Base-by-base conservation (phyloP, 768 basidiomycete genomes). In the Mycena sanguinolenta region DNA sequence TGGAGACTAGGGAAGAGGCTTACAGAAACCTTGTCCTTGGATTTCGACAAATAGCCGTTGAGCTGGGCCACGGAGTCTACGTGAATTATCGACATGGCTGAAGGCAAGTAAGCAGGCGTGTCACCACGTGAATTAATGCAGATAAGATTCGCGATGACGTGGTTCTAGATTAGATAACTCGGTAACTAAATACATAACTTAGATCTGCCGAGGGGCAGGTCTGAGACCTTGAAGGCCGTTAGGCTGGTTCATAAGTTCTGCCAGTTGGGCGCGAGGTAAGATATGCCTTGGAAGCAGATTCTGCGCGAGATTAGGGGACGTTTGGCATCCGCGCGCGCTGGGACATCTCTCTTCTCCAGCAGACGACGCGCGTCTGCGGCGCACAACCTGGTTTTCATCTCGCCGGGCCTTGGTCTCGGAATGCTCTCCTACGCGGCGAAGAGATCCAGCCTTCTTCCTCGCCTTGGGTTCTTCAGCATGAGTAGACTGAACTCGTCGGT, bases 11-110 rank as follows among this genome's bases (percentile, higher is more conserved):
- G n/a, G n/a, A n/a, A n/a, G 8, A 49, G 59, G 34, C 82, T 70
- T 63, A 94, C 93, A 27, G 92, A 87, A 32, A 94, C 77, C 76
- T 93, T 94, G 62, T 87, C 85, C 67, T 85, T 86, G 4, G 88
- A 88, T 74, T 87, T 86, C 9, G 85, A 84, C 30, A 95, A 78
- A 52, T 92, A 84, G 9, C 78, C 79, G 60, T 91, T 85, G 64
- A 95, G 86, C 66, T 94, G 87, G 8, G 89, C 82, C n/a, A 88
- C 77, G 19, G 92, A 92, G 13, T 82, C 83, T 25, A 94, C 74
- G 75, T 93, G 88, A 6, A 86, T 89, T 65, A 92, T 87, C 23
- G 91, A 79, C 90, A 90, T 90, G 63, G 65, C 32, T 60, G 69
- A 27, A 25, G 5, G 32, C 36, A 32, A 17, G n/a, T 1, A 21